Evolutionary conservation across 2,329 filamentous ascomycete species (phyloP).

Genomic region (Aspergillus sp.): DNA sequence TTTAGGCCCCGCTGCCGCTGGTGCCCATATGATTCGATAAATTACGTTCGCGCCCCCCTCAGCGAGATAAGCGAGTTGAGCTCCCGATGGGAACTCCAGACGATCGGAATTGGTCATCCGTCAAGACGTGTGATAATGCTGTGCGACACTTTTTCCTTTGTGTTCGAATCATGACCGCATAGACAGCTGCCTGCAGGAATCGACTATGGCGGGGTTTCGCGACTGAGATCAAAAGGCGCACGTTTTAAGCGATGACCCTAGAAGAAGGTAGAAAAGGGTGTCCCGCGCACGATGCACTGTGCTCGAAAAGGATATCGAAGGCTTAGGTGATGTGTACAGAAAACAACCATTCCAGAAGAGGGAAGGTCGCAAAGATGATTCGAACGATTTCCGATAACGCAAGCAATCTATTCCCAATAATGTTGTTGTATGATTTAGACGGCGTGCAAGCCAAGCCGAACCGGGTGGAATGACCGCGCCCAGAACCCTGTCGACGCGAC

Average conservation of each 20-base stretch:
- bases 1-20: constrained; percentile 21
- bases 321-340: constrained; percentile 6
- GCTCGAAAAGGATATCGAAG: constrained; percentile 7
- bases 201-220: neutral
- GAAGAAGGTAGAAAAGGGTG: neutral
- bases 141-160: constrained; percentile 5
- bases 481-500: neutral
- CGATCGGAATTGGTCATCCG: constrained; percentile 28
- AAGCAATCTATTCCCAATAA: too few species aligned
- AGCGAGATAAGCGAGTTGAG: constrained; percentile 42
- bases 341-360: constrained; percentile 2
- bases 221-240: too few species aligned
- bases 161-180: constrained; percentile 11
- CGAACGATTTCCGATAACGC: neutral
- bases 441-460: too few species aligned
- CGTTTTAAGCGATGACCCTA: neutral
- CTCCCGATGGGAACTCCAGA: constrained; percentile 29
- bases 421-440: too few species aligned
- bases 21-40: constrained; percentile 51
- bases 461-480: neutral
- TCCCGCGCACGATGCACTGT: constrained; percentile 4
- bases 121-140: constrained; percentile 10
- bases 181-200: neutral
- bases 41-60: constrained; percentile 76
- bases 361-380: neutral